phyloP scores from a whole-genome alignment of 2,329 filamentous ascomycete genomes.

The Colletotrichum tamarilloi region DNA sequence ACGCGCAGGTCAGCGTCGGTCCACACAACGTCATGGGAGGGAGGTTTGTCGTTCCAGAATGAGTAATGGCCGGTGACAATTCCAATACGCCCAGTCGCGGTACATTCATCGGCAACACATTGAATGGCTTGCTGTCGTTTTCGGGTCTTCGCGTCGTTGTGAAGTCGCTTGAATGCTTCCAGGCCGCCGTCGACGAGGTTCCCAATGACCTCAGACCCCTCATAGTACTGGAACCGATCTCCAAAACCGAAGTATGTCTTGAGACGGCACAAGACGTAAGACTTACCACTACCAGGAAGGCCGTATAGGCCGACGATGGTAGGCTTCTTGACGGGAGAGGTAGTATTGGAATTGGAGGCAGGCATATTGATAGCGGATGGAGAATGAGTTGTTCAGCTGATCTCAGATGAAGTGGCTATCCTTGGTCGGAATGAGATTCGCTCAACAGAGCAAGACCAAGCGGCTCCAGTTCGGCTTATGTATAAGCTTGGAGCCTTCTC shows the following conservation, averaged over 20 bases:
- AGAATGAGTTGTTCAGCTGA: neutral
- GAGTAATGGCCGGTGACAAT: slow-evolving; percentile 67
- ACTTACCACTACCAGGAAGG: slow-evolving; percentile 65
- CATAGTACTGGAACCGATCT: slow-evolving; percentile 57
- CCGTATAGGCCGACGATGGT: slow-evolving; percentile 65
- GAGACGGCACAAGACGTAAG: slow-evolving; percentile 55
- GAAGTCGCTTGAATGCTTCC: slow-evolving; percentile 54
- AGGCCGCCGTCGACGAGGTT: slow-evolving; percentile 58
- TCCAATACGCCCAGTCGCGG: slow-evolving; percentile 45
- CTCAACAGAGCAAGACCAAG: neutral
- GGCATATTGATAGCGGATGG: neutral
- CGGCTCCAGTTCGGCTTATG: neutral
- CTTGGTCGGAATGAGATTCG: neutral
- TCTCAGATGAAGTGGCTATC: neutral
- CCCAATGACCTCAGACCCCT: slow-evolving; percentile 62
- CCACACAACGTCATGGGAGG: slow-evolving; percentile 45
- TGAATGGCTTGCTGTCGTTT: slow-evolving; percentile 59
- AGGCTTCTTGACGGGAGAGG: slow-evolving; percentile 41
- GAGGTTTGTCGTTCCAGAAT: slow-evolving; percentile 58
- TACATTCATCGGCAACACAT: slow-evolving; percentile 52
- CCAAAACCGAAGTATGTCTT: slow-evolving; percentile 44
- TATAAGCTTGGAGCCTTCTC: neutral
- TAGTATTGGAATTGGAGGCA: neutral
- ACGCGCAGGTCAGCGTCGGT: slow-evolving; percentile 57
- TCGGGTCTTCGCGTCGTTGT: slow-evolving; percentile 46